Evolutionary conservation across 169 alveolate species (phyloP), one percentile per base, ranked within the genome.

Genomic region (Plasmodium blacklocki): DNA sequence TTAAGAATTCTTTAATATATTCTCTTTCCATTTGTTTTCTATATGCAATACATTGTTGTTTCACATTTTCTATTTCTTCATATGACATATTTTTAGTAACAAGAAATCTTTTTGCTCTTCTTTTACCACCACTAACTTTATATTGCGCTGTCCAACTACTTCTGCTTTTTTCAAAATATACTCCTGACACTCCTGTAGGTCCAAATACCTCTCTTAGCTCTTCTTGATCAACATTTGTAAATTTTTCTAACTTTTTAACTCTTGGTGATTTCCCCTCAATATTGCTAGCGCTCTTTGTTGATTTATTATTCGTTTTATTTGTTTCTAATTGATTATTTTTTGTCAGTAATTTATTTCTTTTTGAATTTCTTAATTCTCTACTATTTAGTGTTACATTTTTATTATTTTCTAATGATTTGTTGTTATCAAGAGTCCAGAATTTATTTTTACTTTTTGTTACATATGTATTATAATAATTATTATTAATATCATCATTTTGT

Each of bases 81-180:
- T 68, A 68, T 11, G 74, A 67, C 90, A 80, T 80, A 58, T 70
- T 80, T 80, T 80, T 80, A 11, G 90, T 80, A 60, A 80, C 90
- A 45, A 80, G 9, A 68, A 80, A 80, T 68, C 90, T 80, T 68
- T 80, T 80, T 62, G 90, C 90, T 68, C 83, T 80, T 60, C 90
- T 80, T 32, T 80, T 80, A 43, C 90, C 90, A 8, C 90, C 90
- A 49, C 90, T 70, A 1, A 80, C 90, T 67, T 80, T 80, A 50
- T 80, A 80, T 71, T 80, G 90, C 9, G 90, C 90, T 5, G 90
- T 80, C 90, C 90, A 80, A 71, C 90, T 80, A 60, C 90, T 80
- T 80, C 90, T 67, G 43, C 90, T 80, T 58, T 80, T 80, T 80
- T 80, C 90, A 80, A 80, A 80, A 68, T 80, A 80, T 15, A 80